A percentile compares a stretch with the other conserved stretches of the same genome.
These are phyloP conservation scores for Penicillium manginii DNA, from an alignment of 495 filamentous ascomycete genomes.

Conservation along the genomic window DNA sequence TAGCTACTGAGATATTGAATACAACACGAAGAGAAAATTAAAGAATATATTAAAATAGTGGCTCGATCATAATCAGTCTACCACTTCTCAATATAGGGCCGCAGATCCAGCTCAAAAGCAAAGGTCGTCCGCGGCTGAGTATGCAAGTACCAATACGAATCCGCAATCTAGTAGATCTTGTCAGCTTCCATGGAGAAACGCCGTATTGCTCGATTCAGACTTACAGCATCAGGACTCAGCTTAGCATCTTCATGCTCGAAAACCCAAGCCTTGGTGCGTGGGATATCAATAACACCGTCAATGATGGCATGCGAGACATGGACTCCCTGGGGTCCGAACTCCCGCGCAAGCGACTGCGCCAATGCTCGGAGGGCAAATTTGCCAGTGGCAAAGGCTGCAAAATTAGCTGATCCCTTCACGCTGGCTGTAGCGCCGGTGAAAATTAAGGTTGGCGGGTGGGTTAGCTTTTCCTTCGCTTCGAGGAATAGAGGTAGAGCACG, in stretches of 20 bases:
- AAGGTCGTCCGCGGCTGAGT: conserved; percentile 80
- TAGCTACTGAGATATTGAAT: no score
- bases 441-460: conserved; percentile 77
- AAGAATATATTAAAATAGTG: neutral
- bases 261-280: conserved; percentile 62
- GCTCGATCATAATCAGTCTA: conserved; percentile 21
- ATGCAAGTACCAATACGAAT: conserved; percentile 87
- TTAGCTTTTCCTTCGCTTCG: conserved; percentile 47
- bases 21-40: no score
- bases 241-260: conserved; percentile 72
- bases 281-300: conserved; percentile 88
- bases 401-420: conserved; percentile 70
- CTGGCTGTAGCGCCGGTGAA: conserved; percentile 88
- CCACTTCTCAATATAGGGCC: conserved; percentile 82
- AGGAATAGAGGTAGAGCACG: conserved; percentile 73
- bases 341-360: conserved; percentile 76
- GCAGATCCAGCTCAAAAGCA: conserved; percentile 83
- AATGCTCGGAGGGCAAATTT: conserved; percentile 84
- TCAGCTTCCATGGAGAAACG: conserved; percentile 17
- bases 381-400: conserved; percentile 72
- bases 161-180: conserved; percentile 69
- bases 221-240: conserved; percentile 77
- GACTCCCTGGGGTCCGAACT: conserved; percentile 88
- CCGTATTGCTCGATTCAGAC: conserved; percentile 35
- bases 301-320: conserved; percentile 87